These are phyloP conservation scores for Metschnikowia cubensis DNA, from an alignment of 805 yeast genomes.

Conservation along the genomic window DNA sequence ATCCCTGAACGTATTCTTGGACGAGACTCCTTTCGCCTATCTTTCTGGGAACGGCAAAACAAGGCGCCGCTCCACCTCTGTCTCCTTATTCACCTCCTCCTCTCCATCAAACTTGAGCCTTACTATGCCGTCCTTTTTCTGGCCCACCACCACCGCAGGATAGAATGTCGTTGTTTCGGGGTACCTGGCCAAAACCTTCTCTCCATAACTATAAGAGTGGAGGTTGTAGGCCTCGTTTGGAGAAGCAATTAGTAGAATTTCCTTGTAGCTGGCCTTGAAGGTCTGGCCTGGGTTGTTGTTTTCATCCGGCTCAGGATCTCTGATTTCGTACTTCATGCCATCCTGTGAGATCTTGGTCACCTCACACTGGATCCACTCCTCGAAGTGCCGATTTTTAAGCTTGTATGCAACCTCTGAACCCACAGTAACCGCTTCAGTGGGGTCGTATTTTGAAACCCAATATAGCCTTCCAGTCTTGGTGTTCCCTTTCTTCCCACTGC, in stretches of 20 bases:
- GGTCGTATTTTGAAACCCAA: constrained; percentile 54
- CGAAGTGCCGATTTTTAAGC: constrained; percentile 63
- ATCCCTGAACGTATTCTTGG: too few relatives aligned
- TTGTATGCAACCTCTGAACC: constrained; percentile 89
- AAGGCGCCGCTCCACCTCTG: constrained; percentile 80
- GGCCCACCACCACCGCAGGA: constrained; percentile 85
- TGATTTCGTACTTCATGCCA: constrained; percentile 74
- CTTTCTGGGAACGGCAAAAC: constrained; percentile 70
- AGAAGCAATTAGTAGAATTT: constrained; percentile 69
- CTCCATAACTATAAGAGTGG: constrained; percentile 62
- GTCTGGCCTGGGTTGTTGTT: constrained; percentile 81
- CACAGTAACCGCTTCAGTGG: constrained; percentile 51
- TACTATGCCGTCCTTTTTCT: constrained; percentile 70
- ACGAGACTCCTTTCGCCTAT: not conserved
- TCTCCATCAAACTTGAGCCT: constrained; percentile 90
- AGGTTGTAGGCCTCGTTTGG: constrained; percentile 38
- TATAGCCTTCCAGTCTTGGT: constrained; percentile 42
- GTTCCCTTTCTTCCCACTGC: constrained; percentile 16
- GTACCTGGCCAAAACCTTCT: constrained; percentile 85
- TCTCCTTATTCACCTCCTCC: constrained; percentile 93
- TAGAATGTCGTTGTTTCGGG: constrained; percentile 98
- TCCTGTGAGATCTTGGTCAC: constrained; percentile 74
- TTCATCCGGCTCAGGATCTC: constrained; percentile 98
- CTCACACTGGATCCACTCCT: constrained; percentile 96
- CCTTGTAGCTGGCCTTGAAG: constrained; percentile 79